Evolutionary conservation across 495 filamentous ascomycete genomes (phyloP).

Genomic region (Cryomyces minteri): DNA sequence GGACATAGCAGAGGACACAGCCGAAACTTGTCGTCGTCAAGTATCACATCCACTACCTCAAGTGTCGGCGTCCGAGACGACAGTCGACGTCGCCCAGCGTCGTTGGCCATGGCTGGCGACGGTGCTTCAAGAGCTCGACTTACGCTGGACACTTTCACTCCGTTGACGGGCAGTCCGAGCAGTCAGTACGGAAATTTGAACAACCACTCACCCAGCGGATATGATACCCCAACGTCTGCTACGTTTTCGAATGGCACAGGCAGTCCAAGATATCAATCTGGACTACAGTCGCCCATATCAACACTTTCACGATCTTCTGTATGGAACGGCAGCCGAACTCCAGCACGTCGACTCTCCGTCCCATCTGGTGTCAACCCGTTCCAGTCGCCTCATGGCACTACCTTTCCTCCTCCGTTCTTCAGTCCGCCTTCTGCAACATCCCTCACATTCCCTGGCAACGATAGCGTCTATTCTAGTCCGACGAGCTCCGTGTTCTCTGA

Average conservation of each 20-base stretch:
- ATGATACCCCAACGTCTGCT: conserved; percentile 55
- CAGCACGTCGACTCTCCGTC: conserved; percentile 61
- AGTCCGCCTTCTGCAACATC: conserved; percentile 36
- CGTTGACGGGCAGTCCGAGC: conserved; percentile 26
- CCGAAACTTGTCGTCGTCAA: conserved; percentile 70
- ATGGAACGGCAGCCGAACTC: conserved; percentile 52
- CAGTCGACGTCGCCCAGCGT: conserved; percentile 53
- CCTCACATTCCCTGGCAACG: conserved; percentile 33
- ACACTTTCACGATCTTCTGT: conserved; percentile 43
- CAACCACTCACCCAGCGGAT: conserved; percentile 45
- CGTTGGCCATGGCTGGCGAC: conserved; percentile 70
- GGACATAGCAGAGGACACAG: conserved; percentile 58
- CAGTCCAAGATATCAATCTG: conserved; percentile 51
- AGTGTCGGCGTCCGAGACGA: conserved; percentile 43
- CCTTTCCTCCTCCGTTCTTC: conserved; percentile 39
- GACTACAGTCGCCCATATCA: conserved; percentile 48
- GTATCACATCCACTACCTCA: conserved; percentile 59
- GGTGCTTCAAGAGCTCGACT: conserved; percentile 33
- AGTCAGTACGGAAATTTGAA: conserved; percentile 26
- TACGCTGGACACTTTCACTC: conserved; percentile 42
- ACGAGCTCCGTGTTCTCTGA: conserved; percentile 42
- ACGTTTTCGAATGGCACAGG: conserved; percentile 54
- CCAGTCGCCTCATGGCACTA: conserved; percentile 38
- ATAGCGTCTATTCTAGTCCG: conserved; percentile 50
- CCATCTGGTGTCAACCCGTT: conserved; percentile 61